Base-by-base conservation (phyloP, 495 filamentous ascomycete species). In the Mytilinidion resinicola region DNA sequence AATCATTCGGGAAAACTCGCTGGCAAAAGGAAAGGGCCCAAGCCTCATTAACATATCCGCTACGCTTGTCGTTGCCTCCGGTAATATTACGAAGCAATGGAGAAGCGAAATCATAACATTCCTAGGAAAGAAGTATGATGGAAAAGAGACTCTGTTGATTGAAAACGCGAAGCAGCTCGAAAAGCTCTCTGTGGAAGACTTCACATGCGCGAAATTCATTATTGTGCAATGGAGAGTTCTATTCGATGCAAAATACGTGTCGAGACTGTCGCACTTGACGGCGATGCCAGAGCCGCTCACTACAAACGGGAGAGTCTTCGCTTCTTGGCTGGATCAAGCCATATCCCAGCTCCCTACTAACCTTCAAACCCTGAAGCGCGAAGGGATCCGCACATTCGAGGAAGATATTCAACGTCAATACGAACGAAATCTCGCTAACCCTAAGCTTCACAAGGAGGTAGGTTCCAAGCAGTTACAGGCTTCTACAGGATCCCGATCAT, bases 31-130 rank as follows among this genome's bases (percentile, higher is more conserved):
- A n/a, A n/a, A n/a, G n/a, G n/a, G n/a, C n/a, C 37, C 17, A 12
- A 20, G 25, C 37, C 56, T 56, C 19, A 77, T 84, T 25, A 72
- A 80, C 3, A 65, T 83, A 3, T 77, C 80, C 8, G 89, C 87
- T 0, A 90, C 87, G 1, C 70, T 95, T 1, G 80, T 93, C 14
- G 61, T 93, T 1, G 81, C 84, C 0, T 88, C 90, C 1, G 34
- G 46, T 1, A 80, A 83, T 54, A 71, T 95, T 33, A 72, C 82
- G 1, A 56, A 71, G 1, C 90, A 95, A 64, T 95, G 90, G 90
- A 54, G 57, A 7, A 62, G 64, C 0, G 86, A 93, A 60, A 78
- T 83, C 4, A 19, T 36, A 0, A 83, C 83, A 43, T 91, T 90
- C 61, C 68, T 84, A 1, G 74, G 70, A 0, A 35, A 36, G 9